These are phyloP conservation scores for Colletotrichum coccodes DNA, from an alignment of 2,329 filamentous ascomycete species.

Conservation along the genomic window DNA sequence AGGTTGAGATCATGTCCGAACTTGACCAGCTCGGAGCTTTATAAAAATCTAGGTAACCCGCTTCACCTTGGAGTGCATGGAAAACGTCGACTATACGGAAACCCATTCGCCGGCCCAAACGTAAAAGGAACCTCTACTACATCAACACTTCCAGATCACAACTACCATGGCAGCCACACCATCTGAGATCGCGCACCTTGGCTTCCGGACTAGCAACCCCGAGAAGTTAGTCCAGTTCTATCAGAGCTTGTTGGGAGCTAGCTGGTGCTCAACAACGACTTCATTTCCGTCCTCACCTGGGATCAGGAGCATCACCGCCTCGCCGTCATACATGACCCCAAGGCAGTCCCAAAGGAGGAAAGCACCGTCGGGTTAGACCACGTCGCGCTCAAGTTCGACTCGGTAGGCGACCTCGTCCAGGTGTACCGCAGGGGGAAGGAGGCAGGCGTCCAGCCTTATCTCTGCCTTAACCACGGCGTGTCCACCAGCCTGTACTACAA, in stretches of 20 bases:
- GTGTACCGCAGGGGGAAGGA: constrained; percentile 49
- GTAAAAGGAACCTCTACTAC: too few species aligned
- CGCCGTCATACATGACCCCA: constrained; percentile 45
- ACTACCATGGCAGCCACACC: not conserved
- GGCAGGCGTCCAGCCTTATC: constrained; percentile 48
- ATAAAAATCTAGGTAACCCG: too few species aligned
- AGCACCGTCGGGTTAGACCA: constrained; percentile 48
- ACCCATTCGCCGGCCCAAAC: too few species aligned
- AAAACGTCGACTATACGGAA: too few species aligned
- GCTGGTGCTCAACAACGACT: constrained; percentile 37
- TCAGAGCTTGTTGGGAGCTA: constrained; percentile 46
- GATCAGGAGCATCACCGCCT: constrained; percentile 59
- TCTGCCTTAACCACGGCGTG: constrained; percentile 57
- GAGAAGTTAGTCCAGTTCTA: constrained; percentile 46
- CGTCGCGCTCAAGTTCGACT: constrained; percentile 51
- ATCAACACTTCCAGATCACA: too few species aligned
- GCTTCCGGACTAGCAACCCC: not conserved
- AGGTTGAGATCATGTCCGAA: too few species aligned
- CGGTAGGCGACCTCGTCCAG: constrained; percentile 44
- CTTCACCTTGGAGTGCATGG: too few species aligned
- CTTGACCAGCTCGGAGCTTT: too few species aligned
- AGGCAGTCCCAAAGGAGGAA: constrained; percentile 34
- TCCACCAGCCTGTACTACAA: constrained; percentile 57
- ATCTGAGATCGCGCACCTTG: not conserved
- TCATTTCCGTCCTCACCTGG: constrained; percentile 51